Conservation (phyloP, 345 rosid genomes). For the Salix purpurea region DNA sequence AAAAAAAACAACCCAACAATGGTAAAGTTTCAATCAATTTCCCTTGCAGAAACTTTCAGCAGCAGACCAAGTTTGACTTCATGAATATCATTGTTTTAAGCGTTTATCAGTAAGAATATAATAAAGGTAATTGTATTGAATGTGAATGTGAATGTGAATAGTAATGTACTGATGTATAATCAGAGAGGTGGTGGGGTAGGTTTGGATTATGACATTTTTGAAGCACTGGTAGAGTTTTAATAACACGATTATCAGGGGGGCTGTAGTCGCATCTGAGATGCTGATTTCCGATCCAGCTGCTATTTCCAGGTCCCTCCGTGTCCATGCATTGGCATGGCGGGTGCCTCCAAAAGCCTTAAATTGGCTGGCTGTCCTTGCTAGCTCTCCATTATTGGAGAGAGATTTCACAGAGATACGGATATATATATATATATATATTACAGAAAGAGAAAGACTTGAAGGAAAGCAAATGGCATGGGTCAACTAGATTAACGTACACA, state of each 20-base stretch:
- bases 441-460: neutral
- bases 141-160: neutral
- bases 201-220: constrained; percentile 14
- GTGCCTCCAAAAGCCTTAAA: constrained; percentile 40
- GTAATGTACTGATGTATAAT: neutral
- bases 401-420: neutral
- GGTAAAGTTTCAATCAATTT: neutral
- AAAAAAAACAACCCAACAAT: neutral
- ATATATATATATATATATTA: too few species aligned
- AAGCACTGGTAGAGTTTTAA: constrained; percentile 21
- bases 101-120: neutral
- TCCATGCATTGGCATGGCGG: constrained; percentile 24
- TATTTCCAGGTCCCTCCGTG: constrained; percentile 16
- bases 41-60: neutral
- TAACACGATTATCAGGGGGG: constrained; percentile 14
- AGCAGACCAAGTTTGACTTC: neutral
- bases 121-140: neutral
- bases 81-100: neutral
- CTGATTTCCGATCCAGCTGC: constrained; percentile 29
- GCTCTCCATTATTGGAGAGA: constrained; percentile 35
- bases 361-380: constrained; percentile 28
- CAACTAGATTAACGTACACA: neutral
- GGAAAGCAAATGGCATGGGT: neutral
- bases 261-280: constrained; percentile 9
- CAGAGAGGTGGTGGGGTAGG: constrained; percentile 13